phyloP scores from a whole-genome alignment of 805 yeast genomes.

The Monosporozyma solicola region DNA sequence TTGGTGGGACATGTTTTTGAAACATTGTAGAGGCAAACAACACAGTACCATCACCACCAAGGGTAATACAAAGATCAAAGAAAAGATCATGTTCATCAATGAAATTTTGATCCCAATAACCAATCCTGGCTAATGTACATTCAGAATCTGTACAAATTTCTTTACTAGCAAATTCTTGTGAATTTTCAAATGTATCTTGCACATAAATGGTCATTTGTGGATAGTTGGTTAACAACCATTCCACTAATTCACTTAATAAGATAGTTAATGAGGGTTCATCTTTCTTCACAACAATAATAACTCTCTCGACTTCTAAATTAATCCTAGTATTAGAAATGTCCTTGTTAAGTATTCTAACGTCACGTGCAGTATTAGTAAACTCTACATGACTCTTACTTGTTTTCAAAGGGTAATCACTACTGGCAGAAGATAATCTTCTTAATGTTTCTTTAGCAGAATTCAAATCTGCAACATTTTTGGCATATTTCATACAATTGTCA shows the following conservation, averaged over 20 bases:
- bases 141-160: constrained; percentile 37
- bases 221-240: constrained; percentile 48
- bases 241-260: constrained; percentile 65
- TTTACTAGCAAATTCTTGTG: constrained; percentile 51
- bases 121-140: constrained; percentile 38
- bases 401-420: constrained; percentile 3
- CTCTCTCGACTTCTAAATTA: constrained; percentile 55
- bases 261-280: constrained; percentile 67
- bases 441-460: constrained; percentile 17
- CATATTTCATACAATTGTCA: background rate
- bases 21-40: constrained; percentile 77
- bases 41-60: constrained; percentile 97
- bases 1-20: constrained; percentile 81
- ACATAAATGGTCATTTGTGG: constrained; percentile 50
- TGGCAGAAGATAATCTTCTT: constrained; percentile 12
- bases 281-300: constrained; percentile 71
- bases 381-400: constrained; percentile 44
- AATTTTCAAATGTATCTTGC: constrained; percentile 54
- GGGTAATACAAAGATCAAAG: constrained; percentile 70
- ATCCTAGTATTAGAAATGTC: constrained; percentile 61
- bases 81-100: constrained; percentile 33
- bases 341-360: constrained; percentile 66
- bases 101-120: constrained; percentile 60
- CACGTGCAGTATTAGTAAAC: constrained; percentile 73
- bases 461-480: constrained; percentile 4